These are phyloP conservation scores for Cordyceps pruinosa DNA, from an alignment of 2,329 filamentous ascomycete genomes.

Conservation along the genomic window DNA sequence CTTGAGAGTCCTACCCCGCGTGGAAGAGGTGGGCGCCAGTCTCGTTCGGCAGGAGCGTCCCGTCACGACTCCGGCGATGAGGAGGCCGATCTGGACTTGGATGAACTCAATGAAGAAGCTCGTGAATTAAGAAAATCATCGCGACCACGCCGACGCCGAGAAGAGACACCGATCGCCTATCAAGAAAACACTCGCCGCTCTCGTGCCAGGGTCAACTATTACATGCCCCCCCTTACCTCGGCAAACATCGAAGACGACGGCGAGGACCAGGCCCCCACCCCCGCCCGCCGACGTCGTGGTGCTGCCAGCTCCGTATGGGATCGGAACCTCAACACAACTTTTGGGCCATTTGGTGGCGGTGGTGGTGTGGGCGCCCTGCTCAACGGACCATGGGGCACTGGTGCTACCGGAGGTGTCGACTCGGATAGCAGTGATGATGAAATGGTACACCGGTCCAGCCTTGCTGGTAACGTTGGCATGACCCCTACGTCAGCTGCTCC, in stretches of 20 bases:
- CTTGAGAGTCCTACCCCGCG: conserved; percentile 43
- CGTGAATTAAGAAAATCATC: conserved; percentile 53
- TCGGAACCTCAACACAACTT: conserved; percentile 79
- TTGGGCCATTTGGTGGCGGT: conserved; percentile 86
- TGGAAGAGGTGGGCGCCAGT: conserved; percentile 36
- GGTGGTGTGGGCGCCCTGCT: conserved; percentile 66
- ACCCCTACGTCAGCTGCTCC: conserved; percentile 47
- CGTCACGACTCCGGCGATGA: conserved; percentile 49
- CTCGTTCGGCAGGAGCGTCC: conserved; percentile 40
- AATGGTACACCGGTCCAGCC: conserved; percentile 53
- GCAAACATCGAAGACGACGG: conserved; percentile 65
- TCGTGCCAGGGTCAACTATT: conserved; percentile 69
- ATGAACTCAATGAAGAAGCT: conserved; percentile 60
- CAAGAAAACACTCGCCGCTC: conserved; percentile 48
- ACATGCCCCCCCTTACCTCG: conserved; percentile 63
- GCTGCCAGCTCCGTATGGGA: conserved; percentile 60
- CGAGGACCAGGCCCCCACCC: conserved; percentile 59
- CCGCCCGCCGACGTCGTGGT: conserved; percentile 59
- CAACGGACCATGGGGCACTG: conserved; percentile 66
- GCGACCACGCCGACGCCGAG: conserved; percentile 43
- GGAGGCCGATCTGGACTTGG: conserved; percentile 51
- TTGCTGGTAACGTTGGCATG: conserved; percentile 55
- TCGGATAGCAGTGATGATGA: conserved; percentile 98
- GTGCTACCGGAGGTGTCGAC: conserved; percentile 71
- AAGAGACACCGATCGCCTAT: conserved; percentile 51